These are phyloP conservation scores for Berkeleyomyces rouxiae DNA, from an alignment of 2,329 filamentous ascomycete species.

Conservation along the genomic window DNA sequence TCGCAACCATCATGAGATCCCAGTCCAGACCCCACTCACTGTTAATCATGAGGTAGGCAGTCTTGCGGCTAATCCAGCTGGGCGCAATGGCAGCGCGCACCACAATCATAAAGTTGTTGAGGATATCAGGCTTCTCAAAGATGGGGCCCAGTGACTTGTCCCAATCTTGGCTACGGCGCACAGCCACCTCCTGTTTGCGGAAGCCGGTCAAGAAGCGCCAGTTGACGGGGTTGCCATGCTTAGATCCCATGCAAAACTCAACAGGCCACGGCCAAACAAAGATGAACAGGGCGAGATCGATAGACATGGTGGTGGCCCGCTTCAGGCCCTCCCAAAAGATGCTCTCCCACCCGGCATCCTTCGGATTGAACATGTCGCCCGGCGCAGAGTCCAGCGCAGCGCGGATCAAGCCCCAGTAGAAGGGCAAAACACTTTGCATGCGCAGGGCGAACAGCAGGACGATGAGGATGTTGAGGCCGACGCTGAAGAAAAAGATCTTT, in stretches of 20 bases:
- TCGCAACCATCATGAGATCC: conserved; percentile 58
- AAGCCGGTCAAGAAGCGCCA: conserved; percentile 71
- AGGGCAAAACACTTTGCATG: conserved; percentile 49
- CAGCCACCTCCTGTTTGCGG: conserved; percentile 61
- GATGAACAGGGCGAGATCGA: conserved; percentile 55
- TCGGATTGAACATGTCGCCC: conserved; percentile 46
- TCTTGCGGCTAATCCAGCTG: conserved; percentile 55
- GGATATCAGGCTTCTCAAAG: conserved; percentile 21
- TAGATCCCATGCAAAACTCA: conserved; percentile 49
- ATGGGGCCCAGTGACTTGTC: conserved; percentile 41
- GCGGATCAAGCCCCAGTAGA: conserved; percentile 52
- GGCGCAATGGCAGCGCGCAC: conserved; percentile 54
- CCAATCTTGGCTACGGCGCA: conserved; percentile 63
- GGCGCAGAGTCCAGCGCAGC: conserved; percentile 50
- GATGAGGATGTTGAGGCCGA: conserved; percentile 58
- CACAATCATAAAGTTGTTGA: conserved; percentile 41
- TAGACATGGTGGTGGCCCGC: conserved; percentile 48
- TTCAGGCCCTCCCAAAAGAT: conserved; percentile 39
- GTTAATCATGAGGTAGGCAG: conserved; percentile 75
- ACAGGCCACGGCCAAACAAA: conserved; percentile 59
- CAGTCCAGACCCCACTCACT: conserved; percentile 80
- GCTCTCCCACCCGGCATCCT: conserved; percentile 37
- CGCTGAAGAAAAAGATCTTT: conserved; percentile 66
- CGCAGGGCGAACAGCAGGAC: conserved; percentile 49
- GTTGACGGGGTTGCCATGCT: conserved; percentile 41